Evolutionary conservation across 1,139 yeast genomes (phyloP).

Genomic region (Kurtzmaniella natalensis): DNA sequence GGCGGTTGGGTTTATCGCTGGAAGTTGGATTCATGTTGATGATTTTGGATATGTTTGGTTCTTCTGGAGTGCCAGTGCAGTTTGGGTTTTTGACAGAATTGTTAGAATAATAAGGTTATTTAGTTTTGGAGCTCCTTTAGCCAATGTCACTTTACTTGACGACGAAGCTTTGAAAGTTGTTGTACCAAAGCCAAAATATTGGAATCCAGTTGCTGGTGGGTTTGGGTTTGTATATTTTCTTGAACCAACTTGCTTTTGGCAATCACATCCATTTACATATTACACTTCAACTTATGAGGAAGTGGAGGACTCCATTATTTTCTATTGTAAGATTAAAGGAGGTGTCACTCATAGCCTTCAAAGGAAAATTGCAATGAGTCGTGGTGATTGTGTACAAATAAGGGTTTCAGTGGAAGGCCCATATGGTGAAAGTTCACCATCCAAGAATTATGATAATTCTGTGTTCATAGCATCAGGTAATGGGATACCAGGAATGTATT

Average conservation of each 20-base stretch:
- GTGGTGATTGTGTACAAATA: constrained; percentile 21
- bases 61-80: constrained; percentile 34
- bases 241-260: constrained; percentile 34
- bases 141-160: constrained; percentile 28
- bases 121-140: constrained; percentile 36
- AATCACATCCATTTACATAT: constrained; percentile 42
- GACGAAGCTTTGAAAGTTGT: constrained; percentile 38
- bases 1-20: constrained; percentile 38
- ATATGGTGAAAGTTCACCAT: constrained; percentile 32
- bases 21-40: constrained; percentile 39
- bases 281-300: constrained; percentile 18
- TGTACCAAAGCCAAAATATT: constrained; percentile 37
- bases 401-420: constrained; percentile 42
- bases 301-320: constrained; percentile 16
- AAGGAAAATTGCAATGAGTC: constrained; percentile 23
- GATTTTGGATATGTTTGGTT: constrained; percentile 37
- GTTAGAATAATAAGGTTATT: constrained; percentile 31
- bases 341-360: constrained; percentile 33
- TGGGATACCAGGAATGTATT: constrained; percentile 41
- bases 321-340: constrained; percentile 33
- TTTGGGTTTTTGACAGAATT: constrained; percentile 42
- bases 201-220: constrained; percentile 46
- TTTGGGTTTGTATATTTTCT: constrained; percentile 49
- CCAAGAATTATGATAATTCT: constrained; percentile 27
- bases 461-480: constrained; percentile 38